These are phyloP conservation scores for Kalanchoe fedtschenkoi DNA, from an alignment of 164 flowering plant species.

Conservation along the genomic window DNA sequence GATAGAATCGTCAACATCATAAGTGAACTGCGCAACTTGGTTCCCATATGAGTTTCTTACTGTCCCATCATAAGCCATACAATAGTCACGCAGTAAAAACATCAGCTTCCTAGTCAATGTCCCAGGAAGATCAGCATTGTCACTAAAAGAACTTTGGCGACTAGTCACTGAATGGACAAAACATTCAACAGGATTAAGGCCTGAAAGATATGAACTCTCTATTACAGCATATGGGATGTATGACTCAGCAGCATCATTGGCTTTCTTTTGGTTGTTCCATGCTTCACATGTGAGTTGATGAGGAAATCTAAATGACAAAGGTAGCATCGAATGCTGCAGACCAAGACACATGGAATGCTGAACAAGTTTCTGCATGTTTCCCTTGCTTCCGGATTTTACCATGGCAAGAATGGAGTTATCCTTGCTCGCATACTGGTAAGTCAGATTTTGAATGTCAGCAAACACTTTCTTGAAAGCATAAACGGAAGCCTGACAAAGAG, in stretches of 20 bases:
- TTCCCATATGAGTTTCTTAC: conserved; percentile 81
- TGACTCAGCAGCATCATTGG: conserved; percentile 17
- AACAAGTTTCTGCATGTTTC: conserved; percentile 50
- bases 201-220: conserved; percentile 50
- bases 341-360: conserved; percentile 87
- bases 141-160: conserved; percentile 74
- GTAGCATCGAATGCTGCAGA: conserved; percentile 49
- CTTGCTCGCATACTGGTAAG: conserved; percentile 33
- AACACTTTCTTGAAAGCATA: conserved; percentile 45
- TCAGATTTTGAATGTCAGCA: conserved; percentile 48
- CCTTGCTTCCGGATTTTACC: conserved; percentile 87
- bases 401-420: conserved; percentile 65
- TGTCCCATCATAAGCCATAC: conserved; percentile 76
- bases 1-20: conserved; percentile 13
- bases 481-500: conserved; percentile 40
- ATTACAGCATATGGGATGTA: conserved; percentile 56
- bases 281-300: conserved; percentile 42
- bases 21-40: conserved; percentile 69
- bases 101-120: conserved; percentile 60
- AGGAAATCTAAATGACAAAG: conserved; percentile 56
- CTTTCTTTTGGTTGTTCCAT: conserved; percentile 36
- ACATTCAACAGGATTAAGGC: conserved; percentile 75
- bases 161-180: conserved; percentile 67
- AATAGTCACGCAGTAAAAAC: conserved; percentile 80
- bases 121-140: conserved; percentile 88